These are phyloP conservation scores for Amylostereum areolatum DNA, from an alignment of 1,284 basidiomycete species.

Conservation along the genomic window DNA sequence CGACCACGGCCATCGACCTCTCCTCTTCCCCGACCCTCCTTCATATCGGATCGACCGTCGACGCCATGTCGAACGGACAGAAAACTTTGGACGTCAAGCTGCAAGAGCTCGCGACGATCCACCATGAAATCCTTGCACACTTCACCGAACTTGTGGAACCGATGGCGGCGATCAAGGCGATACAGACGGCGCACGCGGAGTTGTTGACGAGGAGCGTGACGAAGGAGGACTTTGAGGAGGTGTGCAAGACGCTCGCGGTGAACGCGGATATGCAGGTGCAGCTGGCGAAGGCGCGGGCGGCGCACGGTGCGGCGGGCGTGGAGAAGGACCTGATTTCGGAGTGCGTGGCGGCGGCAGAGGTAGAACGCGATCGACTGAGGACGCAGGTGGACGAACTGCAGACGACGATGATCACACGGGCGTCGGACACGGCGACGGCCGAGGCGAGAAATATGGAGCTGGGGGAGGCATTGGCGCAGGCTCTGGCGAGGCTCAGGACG, in stretches of 20 bases:
- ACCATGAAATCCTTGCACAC: constrained; percentile 47
- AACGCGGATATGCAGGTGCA: constrained; percentile 68
- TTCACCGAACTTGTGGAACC: constrained; percentile 53
- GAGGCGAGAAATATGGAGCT: constrained; percentile 55
- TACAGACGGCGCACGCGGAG: constrained; percentile 59
- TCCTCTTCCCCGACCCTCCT: constrained; percentile 21
- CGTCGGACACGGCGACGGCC: constrained; percentile 40
- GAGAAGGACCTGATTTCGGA: constrained; percentile 70
- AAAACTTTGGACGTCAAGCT: constrained; percentile 36
- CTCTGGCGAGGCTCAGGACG: constrained; percentile 61
- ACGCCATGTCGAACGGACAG: constrained; percentile 32
- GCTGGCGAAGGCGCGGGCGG: constrained; percentile 65
- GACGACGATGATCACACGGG: constrained; percentile 34
- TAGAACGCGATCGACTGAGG: constrained; percentile 55
- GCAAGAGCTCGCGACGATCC: constrained; percentile 38
- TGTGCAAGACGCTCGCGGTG: constrained; percentile 42
- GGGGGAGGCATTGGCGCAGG: constrained; percentile 63
- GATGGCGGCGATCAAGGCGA: constrained; percentile 46
- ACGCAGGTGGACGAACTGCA: constrained; percentile 51
- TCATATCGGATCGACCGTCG: constrained; percentile 38
- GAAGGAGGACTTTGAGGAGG: constrained; percentile 62
- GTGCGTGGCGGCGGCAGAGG: constrained; percentile 52
- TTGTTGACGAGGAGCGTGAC: constrained; percentile 47
- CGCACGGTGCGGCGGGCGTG: constrained; percentile 71
- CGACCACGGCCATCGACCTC: constrained; percentile 14